These are phyloP conservation scores for Angomonas ambiguus DNA, from an alignment of 208 protist species.

Conservation along the genomic window DNA sequence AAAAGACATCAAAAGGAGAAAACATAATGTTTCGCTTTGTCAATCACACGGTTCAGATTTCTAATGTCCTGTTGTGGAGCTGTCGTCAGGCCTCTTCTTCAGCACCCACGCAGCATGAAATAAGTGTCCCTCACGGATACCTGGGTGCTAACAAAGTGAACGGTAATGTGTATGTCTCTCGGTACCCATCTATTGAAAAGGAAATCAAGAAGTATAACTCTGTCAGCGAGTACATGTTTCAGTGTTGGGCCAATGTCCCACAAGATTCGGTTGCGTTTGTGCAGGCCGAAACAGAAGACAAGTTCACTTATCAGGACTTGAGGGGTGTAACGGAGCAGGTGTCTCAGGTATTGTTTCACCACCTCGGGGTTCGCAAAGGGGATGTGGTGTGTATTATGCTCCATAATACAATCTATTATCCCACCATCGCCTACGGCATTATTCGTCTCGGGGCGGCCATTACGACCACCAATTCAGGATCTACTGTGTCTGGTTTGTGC, in stretches of 20 bases:
- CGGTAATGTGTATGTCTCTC: no score
- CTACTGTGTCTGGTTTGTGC: slow-evolving; percentile 11
- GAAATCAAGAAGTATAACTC: slow-evolving; percentile 5
- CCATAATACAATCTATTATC: slow-evolving; percentile 24
- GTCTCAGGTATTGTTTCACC: slow-evolving; percentile 29
- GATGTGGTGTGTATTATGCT: slow-evolving; percentile 29
- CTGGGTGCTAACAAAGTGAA: no score
- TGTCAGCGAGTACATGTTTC: neutral
- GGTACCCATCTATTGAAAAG: neutral
- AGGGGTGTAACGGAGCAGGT: slow-evolving; percentile 11
- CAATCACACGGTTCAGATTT: no score
- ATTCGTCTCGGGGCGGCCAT: slow-evolving; percentile 25
- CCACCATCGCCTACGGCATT: slow-evolving; percentile 19
- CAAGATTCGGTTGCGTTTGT: neutral
- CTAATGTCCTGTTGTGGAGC: no score
- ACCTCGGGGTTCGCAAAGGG: slow-evolving; percentile 20
- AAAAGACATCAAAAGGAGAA: no score
- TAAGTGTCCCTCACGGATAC: no score
- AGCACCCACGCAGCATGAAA: no score
- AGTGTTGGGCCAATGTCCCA: neutral
- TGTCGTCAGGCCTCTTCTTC: no score
- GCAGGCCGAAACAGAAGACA: slow-evolving; percentile 6
- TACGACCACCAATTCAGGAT: slow-evolving; percentile 25
- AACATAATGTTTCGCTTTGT: no score
- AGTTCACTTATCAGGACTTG: slow-evolving; percentile 7